Percentiles rank a stretch among this genome's conserved stretches.
These are phyloP conservation scores for Sanguinoderma infundibulare DNA, from an alignment of 1,284 basidiomycete genomes.

Conservation along the genomic window DNA sequence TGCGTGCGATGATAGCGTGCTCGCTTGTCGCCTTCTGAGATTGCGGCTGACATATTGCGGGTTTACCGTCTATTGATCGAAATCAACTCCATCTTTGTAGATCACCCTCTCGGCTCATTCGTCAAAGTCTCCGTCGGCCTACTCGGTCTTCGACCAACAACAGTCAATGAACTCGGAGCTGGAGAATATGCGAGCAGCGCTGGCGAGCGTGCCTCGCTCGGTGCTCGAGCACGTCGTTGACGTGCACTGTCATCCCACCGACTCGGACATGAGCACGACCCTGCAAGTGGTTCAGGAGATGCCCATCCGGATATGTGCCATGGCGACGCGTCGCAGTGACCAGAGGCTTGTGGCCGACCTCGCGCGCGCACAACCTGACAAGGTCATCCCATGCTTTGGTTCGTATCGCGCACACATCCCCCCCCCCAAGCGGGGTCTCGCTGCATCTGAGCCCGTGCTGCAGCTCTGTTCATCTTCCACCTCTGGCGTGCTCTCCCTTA, in stretches of 20 bases:
- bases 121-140: neutral
- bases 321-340: conserved; percentile 69
- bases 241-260: conserved; percentile 84
- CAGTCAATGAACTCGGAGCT: neutral
- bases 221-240: conserved; percentile 72
- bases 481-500: neutral
- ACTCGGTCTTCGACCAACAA: neutral
- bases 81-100: neutral
- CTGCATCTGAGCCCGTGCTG: neutral
- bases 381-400: conserved; percentile 81
- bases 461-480: neutral
- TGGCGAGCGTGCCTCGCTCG: conserved; percentile 22
- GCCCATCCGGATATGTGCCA: conserved; percentile 70
- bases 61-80: too few species aligned
- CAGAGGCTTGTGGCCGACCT: conserved; percentile 67
- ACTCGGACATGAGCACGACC: conserved; percentile 51
- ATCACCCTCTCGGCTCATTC: neutral
- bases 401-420: conserved; percentile 31
- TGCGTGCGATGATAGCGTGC: neutral
- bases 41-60: too few species aligned
- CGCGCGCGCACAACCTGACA: conserved; percentile 59
- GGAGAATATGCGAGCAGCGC: conserved; percentile 11
- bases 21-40: too few species aligned
- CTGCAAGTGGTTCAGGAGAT: conserved; percentile 49
- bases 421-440: neutral